These are phyloP conservation scores for Globisporangium heterothallicum DNA, from an alignment of 352 stramenopile species.

Conservation along the genomic window DNA sequence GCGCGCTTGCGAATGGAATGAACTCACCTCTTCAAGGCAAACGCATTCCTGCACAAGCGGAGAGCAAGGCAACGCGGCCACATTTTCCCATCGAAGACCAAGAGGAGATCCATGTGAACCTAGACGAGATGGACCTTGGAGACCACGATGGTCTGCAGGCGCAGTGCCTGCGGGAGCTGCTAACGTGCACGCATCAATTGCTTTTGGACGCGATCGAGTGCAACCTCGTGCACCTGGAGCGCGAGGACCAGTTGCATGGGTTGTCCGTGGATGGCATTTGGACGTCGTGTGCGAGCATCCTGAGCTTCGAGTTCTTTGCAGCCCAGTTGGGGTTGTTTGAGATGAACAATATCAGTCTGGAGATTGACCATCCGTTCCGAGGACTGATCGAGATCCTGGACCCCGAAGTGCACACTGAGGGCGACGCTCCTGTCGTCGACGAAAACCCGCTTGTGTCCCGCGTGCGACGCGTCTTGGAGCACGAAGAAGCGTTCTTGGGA, in stretches of 20 bases:
- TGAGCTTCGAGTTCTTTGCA: conserved; percentile 86
- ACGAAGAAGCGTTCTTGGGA: conserved; percentile 27
- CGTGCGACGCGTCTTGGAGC: conserved; percentile 40
- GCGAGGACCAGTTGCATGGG: conserved; percentile 53
- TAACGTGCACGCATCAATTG: conserved; percentile 58
- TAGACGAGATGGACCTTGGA: not conserved
- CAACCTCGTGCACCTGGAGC: conserved; percentile 59
- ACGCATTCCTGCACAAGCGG: too few species aligned
- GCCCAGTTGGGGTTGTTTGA: conserved; percentile 93
- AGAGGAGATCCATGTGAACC: not conserved
- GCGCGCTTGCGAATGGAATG: too few species aligned
- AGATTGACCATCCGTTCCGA: conserved; percentile 80
- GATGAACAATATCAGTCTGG: conserved; percentile 95
- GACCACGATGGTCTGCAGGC: conserved; percentile 16
- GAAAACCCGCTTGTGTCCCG: conserved; percentile 29
- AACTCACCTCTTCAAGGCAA: too few species aligned
- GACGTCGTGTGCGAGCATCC: conserved; percentile 48
- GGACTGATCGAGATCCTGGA: conserved; percentile 70
- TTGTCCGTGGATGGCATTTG: conserved; percentile 55
- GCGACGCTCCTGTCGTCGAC: conserved; percentile 13
- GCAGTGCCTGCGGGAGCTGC: conserved; percentile 50
- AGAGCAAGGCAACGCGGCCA: conserved; percentile 3
- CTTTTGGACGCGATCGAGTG: conserved; percentile 60
- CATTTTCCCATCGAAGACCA: too few species aligned
- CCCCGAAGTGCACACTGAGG: conserved; percentile 28